Conservation (phyloP, 768 basidiomycete genomes). For the Cubamyces sp. region DNA sequence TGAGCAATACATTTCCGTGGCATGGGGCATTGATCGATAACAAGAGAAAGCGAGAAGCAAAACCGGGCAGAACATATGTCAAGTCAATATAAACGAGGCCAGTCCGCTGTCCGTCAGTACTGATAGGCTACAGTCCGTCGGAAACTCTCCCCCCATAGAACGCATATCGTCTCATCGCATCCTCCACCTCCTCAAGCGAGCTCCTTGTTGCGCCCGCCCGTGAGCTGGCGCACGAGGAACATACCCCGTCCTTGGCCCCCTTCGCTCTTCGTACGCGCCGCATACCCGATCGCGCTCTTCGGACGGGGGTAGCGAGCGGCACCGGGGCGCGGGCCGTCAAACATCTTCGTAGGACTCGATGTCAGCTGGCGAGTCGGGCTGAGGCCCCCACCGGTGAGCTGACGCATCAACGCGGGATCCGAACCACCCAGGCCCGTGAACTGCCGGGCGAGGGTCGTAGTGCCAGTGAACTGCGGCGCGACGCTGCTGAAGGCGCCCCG, state of each 20-base stretch:
- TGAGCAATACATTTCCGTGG: constrained; percentile 3
- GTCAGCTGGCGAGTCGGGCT: constrained; percentile 69
- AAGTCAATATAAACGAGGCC: constrained; percentile 7
- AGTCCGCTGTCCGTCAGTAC: constrained; percentile 13
- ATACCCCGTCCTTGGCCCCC: constrained; percentile 73
- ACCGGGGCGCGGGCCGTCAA: constrained; percentile 47
- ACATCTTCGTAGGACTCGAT: constrained; percentile 72
- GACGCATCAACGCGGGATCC: constrained; percentile 44
- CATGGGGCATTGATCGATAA: constrained; percentile 2
- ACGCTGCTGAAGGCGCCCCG: constrained; percentile 38
- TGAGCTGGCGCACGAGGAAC: constrained; percentile 81
- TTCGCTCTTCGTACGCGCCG: constrained; percentile 47
- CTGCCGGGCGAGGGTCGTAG: constrained; percentile 74
- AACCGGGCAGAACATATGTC: constrained; percentile 10
- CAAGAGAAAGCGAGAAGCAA: constrained; percentile 16
- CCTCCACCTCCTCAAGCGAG: constrained; percentile 1
- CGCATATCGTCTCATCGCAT: background rate
- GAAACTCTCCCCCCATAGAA: background rate
- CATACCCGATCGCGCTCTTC: constrained; percentile 72
- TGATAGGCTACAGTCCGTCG: constrained; percentile 13
- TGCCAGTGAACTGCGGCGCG: constrained; percentile 64
- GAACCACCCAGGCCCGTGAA: constrained; percentile 64
- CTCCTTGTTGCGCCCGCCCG: constrained; percentile 48
- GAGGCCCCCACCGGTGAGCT: constrained; percentile 68
- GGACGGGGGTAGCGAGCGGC: constrained; percentile 58